Evolutionary conservation across 768 basidiomycete species (phyloP), one percentile per base, ranked within the genome.

Genomic region (Thelephora aurantiotincta): DNA sequence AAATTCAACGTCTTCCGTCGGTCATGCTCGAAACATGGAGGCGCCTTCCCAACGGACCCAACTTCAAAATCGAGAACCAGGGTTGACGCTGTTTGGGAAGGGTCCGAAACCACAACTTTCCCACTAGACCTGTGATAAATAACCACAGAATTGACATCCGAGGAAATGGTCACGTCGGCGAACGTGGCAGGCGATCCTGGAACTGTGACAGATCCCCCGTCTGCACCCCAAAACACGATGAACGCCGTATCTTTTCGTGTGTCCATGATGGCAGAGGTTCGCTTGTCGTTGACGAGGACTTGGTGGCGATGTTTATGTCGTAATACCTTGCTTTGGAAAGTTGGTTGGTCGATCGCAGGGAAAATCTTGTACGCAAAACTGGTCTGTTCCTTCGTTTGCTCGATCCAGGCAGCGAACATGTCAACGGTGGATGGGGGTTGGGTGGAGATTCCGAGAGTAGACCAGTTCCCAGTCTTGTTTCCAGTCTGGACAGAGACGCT

Each of bases 331-430:
- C 49, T 23, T 36, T 51, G 37, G 61, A 82, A 77, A 4, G 59
- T 54, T 16, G 53, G 48, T 18, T 56, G 60, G 7, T 62, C 63
- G 16, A 66, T 65, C 5, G 71, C 78, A 6, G 82, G 82, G 55
- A 70, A 78, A 35, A 66, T 65, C 42, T 71, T 69, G 57, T 86
- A 84, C 2, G 72, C 44, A 33, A 34, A n/a, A 11, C 7, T 19
- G 33, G 14, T 18, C 9, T 7, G 22, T 12, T 58, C 51, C 12
- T 55, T 55, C 53, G 75, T 68, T 49, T 75, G 65, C 44, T 61
- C 59, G 35, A 82, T 61, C 71, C 73, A 80, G 1, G 81, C 81
- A 0, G 75, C 64, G 64, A 82, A 84, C 18, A 86, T 63, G 50
- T 78, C 71, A 26, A 80, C 74, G 1, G 69, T 73, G n/a, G 61